A percentile compares a stretch with the other conserved stretches of the same genome.
Evolutionary conservation across 2,329 filamentous ascomycete genomes (phyloP).

Genomic region (Monilinia fructicola): DNA sequence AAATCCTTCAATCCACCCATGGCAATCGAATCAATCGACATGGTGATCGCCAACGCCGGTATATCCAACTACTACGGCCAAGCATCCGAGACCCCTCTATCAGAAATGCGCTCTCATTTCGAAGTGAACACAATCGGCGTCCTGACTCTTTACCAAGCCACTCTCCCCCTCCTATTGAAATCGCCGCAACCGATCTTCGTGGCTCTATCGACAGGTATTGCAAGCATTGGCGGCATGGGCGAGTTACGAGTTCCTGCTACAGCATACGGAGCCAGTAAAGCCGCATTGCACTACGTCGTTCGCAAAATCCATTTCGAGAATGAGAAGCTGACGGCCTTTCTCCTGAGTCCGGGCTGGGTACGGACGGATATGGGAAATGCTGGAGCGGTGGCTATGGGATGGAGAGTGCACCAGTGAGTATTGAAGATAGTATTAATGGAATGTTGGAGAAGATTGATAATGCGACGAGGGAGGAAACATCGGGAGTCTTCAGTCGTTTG

Average conservation of each 20-base stretch:
- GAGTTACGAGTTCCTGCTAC: slow-evolving; percentile 29
- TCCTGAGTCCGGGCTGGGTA: slow-evolving; percentile 41
- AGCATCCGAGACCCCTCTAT: slow-evolving; percentile 41
- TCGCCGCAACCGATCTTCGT: slow-evolving; percentile 43
- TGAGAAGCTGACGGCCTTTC: slow-evolving; percentile 40
- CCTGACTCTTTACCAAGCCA: slow-evolving; percentile 48
- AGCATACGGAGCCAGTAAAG: slow-evolving; percentile 47
- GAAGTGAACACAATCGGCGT: slow-evolving; percentile 47
- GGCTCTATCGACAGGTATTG: slow-evolving; percentile 41
- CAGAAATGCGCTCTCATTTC: slow-evolving; percentile 44
- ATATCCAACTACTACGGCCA: slow-evolving; percentile 41
- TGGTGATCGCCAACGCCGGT: slow-evolving; percentile 55
- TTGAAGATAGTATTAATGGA: slow-evolving; percentile 31
- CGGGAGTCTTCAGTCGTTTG: slow-evolving; percentile 18
- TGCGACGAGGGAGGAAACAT: slow-evolving; percentile 24
- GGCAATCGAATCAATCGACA: slow-evolving; percentile 48
- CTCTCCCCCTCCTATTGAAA: slow-evolving; percentile 42
- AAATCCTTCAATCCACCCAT: slow-evolving; percentile 37
- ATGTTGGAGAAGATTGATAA: slow-evolving; percentile 29
- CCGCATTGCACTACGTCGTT: slow-evolving; percentile 39
- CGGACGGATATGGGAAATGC: slow-evolving; percentile 37
- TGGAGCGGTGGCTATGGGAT: slow-evolving; percentile 27
- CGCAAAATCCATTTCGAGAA: slow-evolving; percentile 41
- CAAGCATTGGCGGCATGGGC: slow-evolving; percentile 27
- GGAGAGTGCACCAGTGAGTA: slow-evolving; percentile 28